Base-by-base conservation (phyloP, 1,284 basidiomycete species). In the Abortiporus biennis region DNA sequence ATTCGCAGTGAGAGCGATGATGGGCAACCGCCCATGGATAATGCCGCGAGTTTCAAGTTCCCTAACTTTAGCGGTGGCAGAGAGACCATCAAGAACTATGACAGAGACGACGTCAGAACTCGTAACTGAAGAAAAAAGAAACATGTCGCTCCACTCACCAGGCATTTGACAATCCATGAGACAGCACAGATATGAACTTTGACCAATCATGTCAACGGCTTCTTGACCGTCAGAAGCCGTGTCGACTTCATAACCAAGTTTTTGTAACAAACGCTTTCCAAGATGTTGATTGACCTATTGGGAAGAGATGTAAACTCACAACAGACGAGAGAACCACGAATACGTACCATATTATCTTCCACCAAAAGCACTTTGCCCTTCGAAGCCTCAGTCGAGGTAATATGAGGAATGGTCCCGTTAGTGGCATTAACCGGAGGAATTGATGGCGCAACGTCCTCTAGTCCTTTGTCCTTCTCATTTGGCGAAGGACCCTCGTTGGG, bases 111-210 rank as follows among this genome's bases (percentile, higher is more conserved):
- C n/a, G n/a, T n/a, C n/a, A n/a, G n/a, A n/a, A n/a, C n/a, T n/a
- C n/a, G n/a, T n/a, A n/a, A n/a, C n/a, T n/a, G n/a, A n/a, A n/a
- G n/a, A n/a, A n/a, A n/a, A n/a, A n/a, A n/a, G n/a, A n/a, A n/a
- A n/a, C n/a, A n/a, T n/a, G n/a, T n/a, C n/a, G n/a, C n/a, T n/a
- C n/a, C n/a, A n/a, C n/a, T n/a, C n/a, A n/a, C n/a, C n/a, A n/a
- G n/a, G n/a, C n/a, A n/a, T n/a, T 40, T 53, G 54, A 31, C 57
- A 59, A 31, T 61, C 59, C 57, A 61, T 59, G 16, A 61, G 48
- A 32, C 57, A 58, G 24, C 52, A 54, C n/a, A 48, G 39, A 42
- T 51, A 61, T 6, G 44, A 38, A 3, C 38, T 46, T 27, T 45
- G 27, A 29, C 45, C 45, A 4, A 51, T 43, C 3, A 47, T 51